A percentile compares a stretch with the other conserved stretches of the same genome.
Conservation (phyloP, 768 basidiomycete species). For the Lactarius sanguifluus region DNA sequence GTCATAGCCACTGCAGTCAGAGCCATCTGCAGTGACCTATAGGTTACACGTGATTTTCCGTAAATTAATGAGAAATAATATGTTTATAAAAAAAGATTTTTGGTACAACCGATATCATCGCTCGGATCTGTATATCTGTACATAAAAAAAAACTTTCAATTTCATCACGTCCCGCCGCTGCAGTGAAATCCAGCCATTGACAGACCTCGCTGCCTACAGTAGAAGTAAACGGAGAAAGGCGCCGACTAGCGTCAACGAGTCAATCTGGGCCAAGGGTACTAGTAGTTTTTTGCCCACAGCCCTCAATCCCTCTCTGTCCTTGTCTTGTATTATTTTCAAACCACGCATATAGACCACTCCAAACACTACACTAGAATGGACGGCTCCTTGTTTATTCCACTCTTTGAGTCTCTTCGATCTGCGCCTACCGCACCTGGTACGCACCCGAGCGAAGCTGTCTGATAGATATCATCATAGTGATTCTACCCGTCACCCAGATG, state of each 20-base stretch:
- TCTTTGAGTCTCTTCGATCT: conserved; percentile 43
- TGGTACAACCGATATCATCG: not conserved
- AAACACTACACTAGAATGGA: conserved; percentile 47
- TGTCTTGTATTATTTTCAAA: conserved; percentile 38
- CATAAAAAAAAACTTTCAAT: too few relatives aligned
- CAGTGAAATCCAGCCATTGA: not conserved
- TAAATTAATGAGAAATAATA: not conserved
- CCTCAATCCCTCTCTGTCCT: conserved; percentile 8
- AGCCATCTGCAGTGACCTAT: not conserved
- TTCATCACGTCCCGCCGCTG: not conserved
- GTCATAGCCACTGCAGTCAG: too few relatives aligned
- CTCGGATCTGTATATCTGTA: too few relatives aligned
- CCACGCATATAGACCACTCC: conserved; percentile 47
- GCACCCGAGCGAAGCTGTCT: conserved; percentile 20
- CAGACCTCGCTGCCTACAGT: not conserved
- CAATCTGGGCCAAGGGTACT: conserved; percentile 25
- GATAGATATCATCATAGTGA: not conserved
- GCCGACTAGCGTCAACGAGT: conserved; percentile 13
- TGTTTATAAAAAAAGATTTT: not conserved
- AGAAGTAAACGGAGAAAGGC: conserved; percentile 15
- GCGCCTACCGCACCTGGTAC: conserved; percentile 42
- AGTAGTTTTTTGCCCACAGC: conserved; percentile 7
- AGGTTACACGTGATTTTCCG: not conserved
- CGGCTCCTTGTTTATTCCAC: conserved; percentile 45
- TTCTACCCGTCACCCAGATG: conserved; percentile 50